Conservation (phyloP, 1,284 basidiomycete genomes). For the Inonotus obliquus region DNA sequence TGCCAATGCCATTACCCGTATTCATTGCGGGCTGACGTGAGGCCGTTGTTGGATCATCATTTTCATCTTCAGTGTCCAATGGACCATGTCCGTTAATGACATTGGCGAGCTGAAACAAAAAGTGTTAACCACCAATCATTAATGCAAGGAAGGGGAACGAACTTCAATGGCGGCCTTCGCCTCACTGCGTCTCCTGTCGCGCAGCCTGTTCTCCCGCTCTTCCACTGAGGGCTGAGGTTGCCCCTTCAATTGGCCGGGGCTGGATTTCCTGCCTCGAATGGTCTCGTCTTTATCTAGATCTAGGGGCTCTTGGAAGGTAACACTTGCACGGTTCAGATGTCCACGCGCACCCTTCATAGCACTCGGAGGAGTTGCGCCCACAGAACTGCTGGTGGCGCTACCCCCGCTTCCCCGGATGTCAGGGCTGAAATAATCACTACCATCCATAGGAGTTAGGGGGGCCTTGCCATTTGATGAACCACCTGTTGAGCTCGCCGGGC, state of each 20-base stretch:
- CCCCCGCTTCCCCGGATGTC: conserved; percentile 11
- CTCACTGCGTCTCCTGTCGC: conserved; percentile 48
- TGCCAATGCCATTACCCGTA: conserved; percentile 15
- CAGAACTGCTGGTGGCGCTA: conserved; percentile 13
- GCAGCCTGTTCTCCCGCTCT: conserved; percentile 26
- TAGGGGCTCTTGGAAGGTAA: conserved; percentile 16
- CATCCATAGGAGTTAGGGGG: conserved; percentile 27
- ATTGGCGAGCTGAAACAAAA: conserved; percentile 59
- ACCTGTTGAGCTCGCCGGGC: conserved; percentile 26
- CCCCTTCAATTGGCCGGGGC: neutral
- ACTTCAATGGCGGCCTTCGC: conserved; percentile 80
- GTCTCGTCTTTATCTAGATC: conserved; percentile 15
- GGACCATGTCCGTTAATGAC: conserved; percentile 72
- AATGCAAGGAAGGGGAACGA: conserved; percentile 25
- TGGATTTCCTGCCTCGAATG: conserved; percentile 9
- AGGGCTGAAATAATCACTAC: conserved; percentile 19
- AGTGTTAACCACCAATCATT: conserved; percentile 6
- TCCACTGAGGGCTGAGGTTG: conserved; percentile 4
- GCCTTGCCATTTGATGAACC: conserved; percentile 26
- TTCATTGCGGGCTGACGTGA: conserved; percentile 27
- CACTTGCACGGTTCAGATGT: conserved; percentile 16
- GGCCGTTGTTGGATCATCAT: conserved; percentile 44
- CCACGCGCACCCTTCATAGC: conserved; percentile 18
- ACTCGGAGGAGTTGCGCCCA: conserved; percentile 10
- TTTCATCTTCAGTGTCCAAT: conserved; percentile 47